Percentiles rank a stretch among this genome's conserved stretches.
phyloP scores from a whole-genome alignment of 257 asterid genomes.

The Coffea canephora region DNA sequence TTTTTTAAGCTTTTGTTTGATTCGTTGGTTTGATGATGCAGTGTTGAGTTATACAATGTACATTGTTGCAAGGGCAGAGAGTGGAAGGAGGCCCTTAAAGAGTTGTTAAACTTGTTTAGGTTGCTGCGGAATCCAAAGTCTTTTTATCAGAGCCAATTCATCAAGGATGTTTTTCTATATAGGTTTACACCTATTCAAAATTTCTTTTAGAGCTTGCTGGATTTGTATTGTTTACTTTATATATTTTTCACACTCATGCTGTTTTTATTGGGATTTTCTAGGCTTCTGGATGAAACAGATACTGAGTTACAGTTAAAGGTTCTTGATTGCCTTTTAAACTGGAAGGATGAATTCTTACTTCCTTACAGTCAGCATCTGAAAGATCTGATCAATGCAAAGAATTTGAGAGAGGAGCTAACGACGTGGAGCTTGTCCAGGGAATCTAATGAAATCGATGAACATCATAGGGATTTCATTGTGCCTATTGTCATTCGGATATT shows the following conservation, averaged over 20 bases:
- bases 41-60: constrained; percentile 39
- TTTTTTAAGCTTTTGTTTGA: constrained; percentile 10
- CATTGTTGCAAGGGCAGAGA: constrained; percentile 56
- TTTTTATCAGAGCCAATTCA: constrained; percentile 47
- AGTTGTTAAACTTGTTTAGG: constrained; percentile 77
- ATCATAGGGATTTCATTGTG: constrained; percentile 63
- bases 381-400: constrained; percentile 58
- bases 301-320: constrained; percentile 77
- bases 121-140: constrained; percentile 67
- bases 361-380: constrained; percentile 72
- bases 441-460: constrained; percentile 52
- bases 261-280: constrained; percentile 21
- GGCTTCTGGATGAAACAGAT: constrained; percentile 89
- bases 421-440: constrained; percentile 80
- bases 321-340: constrained; percentile 84
- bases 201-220: background rate
- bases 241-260: background rate
- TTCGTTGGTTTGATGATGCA: constrained; percentile 30
- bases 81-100: constrained; percentile 68
- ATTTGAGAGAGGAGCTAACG: constrained; percentile 79
- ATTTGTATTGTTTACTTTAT: no score
- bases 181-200: constrained; percentile 38
- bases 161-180: constrained; percentile 65
- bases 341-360: constrained; percentile 77
- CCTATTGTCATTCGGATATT: constrained; percentile 72